Base-by-base conservation (phyloP, 2,329 filamentous ascomycete species). In the Fusarium sp. region DNA sequence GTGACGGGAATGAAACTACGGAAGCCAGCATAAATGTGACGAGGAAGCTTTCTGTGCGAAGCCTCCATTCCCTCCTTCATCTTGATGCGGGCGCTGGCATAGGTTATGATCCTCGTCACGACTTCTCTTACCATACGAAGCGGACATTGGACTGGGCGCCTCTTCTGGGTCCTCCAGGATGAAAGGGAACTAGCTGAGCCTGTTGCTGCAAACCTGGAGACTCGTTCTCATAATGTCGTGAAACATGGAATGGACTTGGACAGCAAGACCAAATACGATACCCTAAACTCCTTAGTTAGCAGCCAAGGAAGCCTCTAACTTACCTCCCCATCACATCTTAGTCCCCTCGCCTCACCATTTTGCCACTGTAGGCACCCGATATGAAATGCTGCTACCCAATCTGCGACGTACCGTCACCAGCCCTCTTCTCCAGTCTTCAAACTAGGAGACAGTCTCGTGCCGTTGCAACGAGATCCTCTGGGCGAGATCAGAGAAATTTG, bases 311-410 rank as follows among this genome's bases (percentile, higher is more conserved):
- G 45, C 35, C 54, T 70, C 35, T 30, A 36, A 26, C 35, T 59
- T 30, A 36, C 31, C 35, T 59, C 36, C 31, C 39, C 36, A 39
- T 61, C 53, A 44, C 33, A 54, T 66, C 39, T 53, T 58, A 54
- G 51, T 50, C 36, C 51, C 47, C 31, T 44, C 31, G 54, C 70
- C 42, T 57, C 57, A 63, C 20, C 70, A 61, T 38, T 73, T 71
- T 57, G 67, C 71, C 71, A 74, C 71, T 48, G 41, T 57, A 57
- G 66, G 38, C 55, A 50, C 70, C 66, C 38, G 50, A 68, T 41
- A 57, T 35, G 35, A 61, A 54, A 41, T 28, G 30, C 54, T 66
- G 53, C 61, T 47, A 54, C 50, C 50, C 42, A 42, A 73, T 20
- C 48, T 45, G 56, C 56, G 65, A 63, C 53, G 54, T 42, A 14